Evolutionary conservation across 306 rosid genomes (phyloP), one percentile per base, ranked within the genome.

Genomic region (Quillaja saponaria): DNA sequence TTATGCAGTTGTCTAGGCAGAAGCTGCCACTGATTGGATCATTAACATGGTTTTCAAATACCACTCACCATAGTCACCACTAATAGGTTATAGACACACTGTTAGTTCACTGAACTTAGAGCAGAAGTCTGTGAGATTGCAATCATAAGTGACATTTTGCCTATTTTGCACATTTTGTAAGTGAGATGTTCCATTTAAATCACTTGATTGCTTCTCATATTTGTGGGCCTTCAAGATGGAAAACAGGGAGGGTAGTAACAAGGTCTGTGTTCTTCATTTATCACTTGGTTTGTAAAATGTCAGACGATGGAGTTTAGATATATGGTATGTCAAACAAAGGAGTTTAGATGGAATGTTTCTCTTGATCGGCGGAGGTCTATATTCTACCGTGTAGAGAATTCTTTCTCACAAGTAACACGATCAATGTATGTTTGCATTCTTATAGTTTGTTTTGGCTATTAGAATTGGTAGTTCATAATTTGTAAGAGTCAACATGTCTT

Each of bases 1-100:
- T 25, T 25, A 4, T 25, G 31, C 31, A 25, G 31, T 4, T 25
- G 31, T 25, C 4, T 13, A 13, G 3, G 71, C 61, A 25, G 59
- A 20, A 49, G 60, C 37, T 67, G 44, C 44, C n/a, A 2, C 6
- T 66, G 21, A 18, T 55, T 45, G 46, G 54, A 45, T 8, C 39
- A 41, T 21, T 33, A 18, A 9, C 11, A 14, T 31, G 55, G 66
- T 20, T 17, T 34, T 49, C 14, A n/a, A n/a, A n/a, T n/a, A n/a
- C n/a, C n/a, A n/a, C n/a, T n/a, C n/a, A n/a, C n/a, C n/a, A n/a
- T n/a, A 18, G 20, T 15, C 10, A 13, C 56, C 54, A 31, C n/a
- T 61, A 44, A 16, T 54, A 13, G 61, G 46, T n/a, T n/a, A n/a
- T n/a, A 53, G 10, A 3, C 9, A n/a, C 47, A 56, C n/a, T 37